Base-by-base conservation (phyloP, 805 yeast species). In the Wickerhamomyces silvicola region DNA sequence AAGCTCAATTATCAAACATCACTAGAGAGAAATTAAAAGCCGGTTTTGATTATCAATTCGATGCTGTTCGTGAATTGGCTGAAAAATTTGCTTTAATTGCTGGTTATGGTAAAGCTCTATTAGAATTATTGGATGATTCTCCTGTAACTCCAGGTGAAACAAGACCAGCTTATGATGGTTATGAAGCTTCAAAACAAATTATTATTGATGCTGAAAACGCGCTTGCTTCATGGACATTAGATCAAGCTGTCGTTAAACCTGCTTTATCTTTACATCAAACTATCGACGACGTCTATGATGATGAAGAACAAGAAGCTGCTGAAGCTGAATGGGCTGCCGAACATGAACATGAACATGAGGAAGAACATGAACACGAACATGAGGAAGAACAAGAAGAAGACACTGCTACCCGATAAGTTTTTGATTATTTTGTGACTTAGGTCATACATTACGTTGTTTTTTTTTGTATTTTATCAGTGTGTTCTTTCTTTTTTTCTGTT, bases 141-240 rank as follows among this genome's bases (percentile, higher is more conserved):
- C 95, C 97, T 43, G 96, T 92, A 45, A 90, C 97, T 48, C 98
- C 98, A 43, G 98, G 98, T 71, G 97, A 90, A 73, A 81, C 95
- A 46, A 86, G 97, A 72, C 90, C 95, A 30, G 90, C 95, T 39
- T 90, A 92, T 66, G 97, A 92, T 57, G 97, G 97, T 48, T 90
- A 87, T 63, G 97, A 90, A 62, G 95, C 96, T 38, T 83, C 96
- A 42, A 88, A 87, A 73, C 97, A 92, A 72, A 86, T 92, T 68
- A 87, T 92, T 56, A 82, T 87, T 59, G 97, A 90, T 62, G 92
- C 94, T 48, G 98, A 90, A 72, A 81, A 79, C 50, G 95, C 97
- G 42, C 75, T 90, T 55, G 94, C 94, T 42, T 75, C 86, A 41
- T 90, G 98, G 98, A 92, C 97, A 49, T 73, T 88, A 55, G 97